These are phyloP conservation scores for Vitis rupestris DNA, from an alignment of 164 flowering plant genomes.

Conservation along the genomic window DNA sequence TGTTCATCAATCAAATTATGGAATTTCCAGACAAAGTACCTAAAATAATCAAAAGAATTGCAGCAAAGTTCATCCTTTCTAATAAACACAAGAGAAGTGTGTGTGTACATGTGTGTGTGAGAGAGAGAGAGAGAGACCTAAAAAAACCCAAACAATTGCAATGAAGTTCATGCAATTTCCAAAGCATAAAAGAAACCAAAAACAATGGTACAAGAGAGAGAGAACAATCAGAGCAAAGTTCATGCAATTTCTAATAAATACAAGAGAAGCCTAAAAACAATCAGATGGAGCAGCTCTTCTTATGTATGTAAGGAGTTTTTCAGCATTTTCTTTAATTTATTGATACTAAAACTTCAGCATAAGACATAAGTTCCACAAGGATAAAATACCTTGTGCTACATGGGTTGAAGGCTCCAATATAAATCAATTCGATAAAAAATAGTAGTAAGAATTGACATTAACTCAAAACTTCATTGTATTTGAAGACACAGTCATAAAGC, in stretches of 20 bases:
- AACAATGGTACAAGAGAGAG: too few relatives aligned
- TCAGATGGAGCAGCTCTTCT: too few relatives aligned
- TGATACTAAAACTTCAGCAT: too few relatives aligned
- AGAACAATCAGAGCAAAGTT: too few relatives aligned
- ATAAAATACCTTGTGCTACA: neutral
- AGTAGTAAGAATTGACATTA: constrained; percentile 15
- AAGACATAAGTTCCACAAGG: constrained; percentile 4
- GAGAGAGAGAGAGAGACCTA: constrained; percentile 1
- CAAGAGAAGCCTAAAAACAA: too few relatives aligned
- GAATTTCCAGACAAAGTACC: neutral
- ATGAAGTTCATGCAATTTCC: neutral
- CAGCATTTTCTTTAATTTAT: too few relatives aligned
- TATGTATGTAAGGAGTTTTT: too few relatives aligned
- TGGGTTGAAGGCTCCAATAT: neutral
- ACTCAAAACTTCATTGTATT: constrained; percentile 64
- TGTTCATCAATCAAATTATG: constrained; percentile 1
- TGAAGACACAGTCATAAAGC: constrained; percentile 95
- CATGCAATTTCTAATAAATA: too few relatives aligned
- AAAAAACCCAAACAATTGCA: neutral
- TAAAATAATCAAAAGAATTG: neutral
- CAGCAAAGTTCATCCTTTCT: neutral
- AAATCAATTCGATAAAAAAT: constrained; percentile 12
- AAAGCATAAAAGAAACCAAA: neutral
- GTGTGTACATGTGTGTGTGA: neutral
- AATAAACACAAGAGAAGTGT: neutral